Evolutionary conservation across 768 basidiomycete species (phyloP), one percentile per base, ranked within the genome.

Genomic region (Pleurotus ostreatus): DNA sequence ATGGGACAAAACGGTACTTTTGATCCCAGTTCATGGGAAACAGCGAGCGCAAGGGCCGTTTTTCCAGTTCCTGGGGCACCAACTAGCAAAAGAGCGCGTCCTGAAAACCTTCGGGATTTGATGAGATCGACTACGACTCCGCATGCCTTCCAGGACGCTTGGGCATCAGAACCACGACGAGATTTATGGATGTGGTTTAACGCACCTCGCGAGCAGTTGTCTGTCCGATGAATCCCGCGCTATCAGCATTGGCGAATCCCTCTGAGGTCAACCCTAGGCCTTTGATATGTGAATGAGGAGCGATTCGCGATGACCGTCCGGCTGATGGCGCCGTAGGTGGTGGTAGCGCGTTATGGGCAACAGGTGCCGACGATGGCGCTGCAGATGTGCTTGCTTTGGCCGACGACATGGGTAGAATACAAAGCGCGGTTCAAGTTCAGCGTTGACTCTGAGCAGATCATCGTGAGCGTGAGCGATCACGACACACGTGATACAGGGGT

Each of bases 1-100:
- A 98, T 98, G 4, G 94, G 94, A 69, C 96, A 98, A 68, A 99
- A 98, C 0, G 97, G 97, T 1, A 98, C 95, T 65, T 97, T 97
- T 18, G 82, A 74, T 0, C 97, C 97, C 0, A 99, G 81, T 64
- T 98, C 97, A 58, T 98, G 95, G 5, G 94, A 88, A 23, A 98
- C 83, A 0, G 94, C 97, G n/a, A 98, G 72, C 1, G 97, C 95
- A 23, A 98, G 82, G 0, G 97, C 97, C 0, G 97, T 99, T 75
- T 99, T 99, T 9, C 97, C 96, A 2, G 97, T 99, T 13, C 97
- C 95, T 1, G 97, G 97, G 18, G 93, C 93, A 55, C 97, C 97
- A 22, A 92, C 96, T 38, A 98, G 82, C 41, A 98, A 73, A 40
- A 98, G 76, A 0, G 94, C 94, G 57, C 95, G 83, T 20, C 97